A percentile compares a stretch with the other conserved stretches of the same genome.
Evolutionary conservation across 1,284 basidiomycete genomes (phyloP).

Genomic region (Stygiomarasmius scandens): DNA sequence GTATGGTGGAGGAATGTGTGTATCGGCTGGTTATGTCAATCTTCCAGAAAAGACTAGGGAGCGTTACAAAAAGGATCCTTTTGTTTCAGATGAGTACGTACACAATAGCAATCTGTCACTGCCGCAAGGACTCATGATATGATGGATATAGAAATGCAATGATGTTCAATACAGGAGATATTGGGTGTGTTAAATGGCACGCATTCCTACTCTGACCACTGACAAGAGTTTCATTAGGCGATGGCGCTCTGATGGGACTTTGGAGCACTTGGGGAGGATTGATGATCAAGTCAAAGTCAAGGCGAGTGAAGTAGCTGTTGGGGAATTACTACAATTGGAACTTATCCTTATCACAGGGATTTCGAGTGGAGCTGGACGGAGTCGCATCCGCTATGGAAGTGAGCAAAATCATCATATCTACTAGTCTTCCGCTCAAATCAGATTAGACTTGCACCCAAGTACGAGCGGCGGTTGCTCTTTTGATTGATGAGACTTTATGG

Average conservation of each 20-base stretch:
- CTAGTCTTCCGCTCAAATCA: constrained; percentile 10
- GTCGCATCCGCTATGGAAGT: constrained; percentile 63
- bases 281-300: constrained; percentile 64
- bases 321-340: neutral
- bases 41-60: constrained; percentile 57
- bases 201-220: neutral
- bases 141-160: constrained; percentile 40
- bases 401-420: constrained; percentile 11
- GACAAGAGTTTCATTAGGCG: constrained; percentile 28
- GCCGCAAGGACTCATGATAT: neutral
- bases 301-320: constrained; percentile 20
- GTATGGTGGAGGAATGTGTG: constrained; percentile 62
- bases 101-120: constrained; percentile 8
- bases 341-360: constrained; percentile 40
- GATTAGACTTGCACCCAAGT: constrained; percentile 45
- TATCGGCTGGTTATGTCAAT: constrained; percentile 57
- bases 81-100: constrained; percentile 50
- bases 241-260: constrained; percentile 53
- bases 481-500: constrained; percentile 56
- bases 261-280: constrained; percentile 58
- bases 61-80: constrained; percentile 53
- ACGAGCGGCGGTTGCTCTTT: constrained; percentile 50
- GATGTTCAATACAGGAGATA: constrained; percentile 66
- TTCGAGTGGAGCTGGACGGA: constrained; percentile 63
- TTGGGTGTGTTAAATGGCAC: constrained; percentile 38